Conservation (phyloP, 768 basidiomycete genomes). For the Cyathus striatus region DNA sequence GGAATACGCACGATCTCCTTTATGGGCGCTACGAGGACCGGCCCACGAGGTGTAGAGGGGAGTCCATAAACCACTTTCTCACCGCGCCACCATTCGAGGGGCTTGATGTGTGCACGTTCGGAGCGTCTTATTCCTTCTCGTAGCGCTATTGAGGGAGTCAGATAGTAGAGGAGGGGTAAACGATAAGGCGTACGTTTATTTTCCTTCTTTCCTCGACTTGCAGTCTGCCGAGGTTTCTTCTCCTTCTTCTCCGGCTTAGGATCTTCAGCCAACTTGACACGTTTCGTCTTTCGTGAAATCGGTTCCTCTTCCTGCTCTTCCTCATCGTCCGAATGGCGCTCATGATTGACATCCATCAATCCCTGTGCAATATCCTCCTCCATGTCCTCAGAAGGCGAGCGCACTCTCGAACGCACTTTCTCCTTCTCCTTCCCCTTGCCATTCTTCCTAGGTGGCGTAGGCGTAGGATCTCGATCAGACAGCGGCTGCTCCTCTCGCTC, state of each 20-base stretch:
- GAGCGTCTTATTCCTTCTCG: conserved; percentile 66
- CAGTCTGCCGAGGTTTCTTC: conserved; percentile 17
- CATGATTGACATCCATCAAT: conserved; percentile 29
- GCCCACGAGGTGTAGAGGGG: conserved; percentile 24
- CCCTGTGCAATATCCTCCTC: conserved; percentile 40
- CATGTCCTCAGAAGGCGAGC: conserved; percentile 34
- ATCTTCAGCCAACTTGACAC: neutral
- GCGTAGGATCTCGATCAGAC: conserved; percentile 17
- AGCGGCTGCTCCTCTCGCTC: conserved; percentile 33
- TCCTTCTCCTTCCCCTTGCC: conserved; percentile 35
- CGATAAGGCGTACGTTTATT: conserved; percentile 25
- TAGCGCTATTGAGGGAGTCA: conserved; percentile 15
- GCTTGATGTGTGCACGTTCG: conserved; percentile 59
- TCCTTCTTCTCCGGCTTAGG: conserved; percentile 27
- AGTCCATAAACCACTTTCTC: conserved; percentile 85
- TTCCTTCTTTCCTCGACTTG: conserved; percentile 31
- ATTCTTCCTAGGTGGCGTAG: conserved; percentile 5
- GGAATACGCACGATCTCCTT: conserved; percentile 61
- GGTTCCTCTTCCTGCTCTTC: conserved; percentile 23
- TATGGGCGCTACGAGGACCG: conserved; percentile 59
- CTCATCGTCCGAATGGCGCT: conserved; percentile 23
- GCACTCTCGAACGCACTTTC: conserved; percentile 27
- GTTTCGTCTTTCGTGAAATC: conserved; percentile 19
- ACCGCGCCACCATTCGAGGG: conserved; percentile 90
- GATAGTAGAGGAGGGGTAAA: neutral